A percentile compares a stretch with the other conserved stretches of the same genome.
These are phyloP conservation scores for Claviceps humidiphila DNA, from an alignment of 2,329 filamentous ascomycete genomes.

Conservation along the genomic window DNA sequence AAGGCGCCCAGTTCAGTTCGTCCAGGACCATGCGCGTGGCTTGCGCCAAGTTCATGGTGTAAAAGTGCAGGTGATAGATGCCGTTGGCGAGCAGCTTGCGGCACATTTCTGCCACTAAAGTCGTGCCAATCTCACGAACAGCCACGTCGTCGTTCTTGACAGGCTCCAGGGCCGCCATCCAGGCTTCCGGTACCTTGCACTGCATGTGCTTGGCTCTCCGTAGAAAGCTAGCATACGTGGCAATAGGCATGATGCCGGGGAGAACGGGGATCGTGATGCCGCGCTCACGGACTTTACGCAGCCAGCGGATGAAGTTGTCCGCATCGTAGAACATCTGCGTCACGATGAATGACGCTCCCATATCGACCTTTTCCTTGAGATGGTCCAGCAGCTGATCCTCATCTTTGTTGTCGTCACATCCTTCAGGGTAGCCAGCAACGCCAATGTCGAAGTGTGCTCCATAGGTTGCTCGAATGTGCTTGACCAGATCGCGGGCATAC, in stretches of 20 bases:
- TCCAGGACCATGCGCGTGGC: constrained; percentile 90
- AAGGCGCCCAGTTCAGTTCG: constrained; percentile 71
- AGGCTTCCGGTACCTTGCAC: constrained; percentile 66
- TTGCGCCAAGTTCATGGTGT: constrained; percentile 97
- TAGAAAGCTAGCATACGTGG: constrained; percentile 86
- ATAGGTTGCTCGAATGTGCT: constrained; percentile 66
- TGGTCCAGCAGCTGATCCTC: constrained; percentile 78
- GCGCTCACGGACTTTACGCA: constrained; percentile 67
- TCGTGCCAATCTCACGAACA: constrained; percentile 80
- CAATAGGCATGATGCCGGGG: constrained; percentile 78
- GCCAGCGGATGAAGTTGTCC: constrained; percentile 89
- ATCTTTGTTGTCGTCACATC: constrained; percentile 83
- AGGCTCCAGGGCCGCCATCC: constrained; percentile 72
- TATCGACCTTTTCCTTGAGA: constrained; percentile 93
- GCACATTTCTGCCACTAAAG: constrained; percentile 80
- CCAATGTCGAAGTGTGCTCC: constrained; percentile 79
- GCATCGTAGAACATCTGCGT: constrained; percentile 99
- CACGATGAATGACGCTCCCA: constrained; percentile 84
- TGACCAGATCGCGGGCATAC: constrained; percentile 84
- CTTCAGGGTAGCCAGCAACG: constrained; percentile 92
- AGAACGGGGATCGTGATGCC: constrained; percentile 78
- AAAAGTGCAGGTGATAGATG: constrained; percentile 87
- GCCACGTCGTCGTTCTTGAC: constrained; percentile 94
- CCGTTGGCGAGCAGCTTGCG: constrained; percentile 70
- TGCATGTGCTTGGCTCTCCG: constrained; percentile 85